Evolutionary conservation across 2,329 filamentous ascomycete genomes (phyloP).

Genomic region (Ceratocystis variospora): DNA sequence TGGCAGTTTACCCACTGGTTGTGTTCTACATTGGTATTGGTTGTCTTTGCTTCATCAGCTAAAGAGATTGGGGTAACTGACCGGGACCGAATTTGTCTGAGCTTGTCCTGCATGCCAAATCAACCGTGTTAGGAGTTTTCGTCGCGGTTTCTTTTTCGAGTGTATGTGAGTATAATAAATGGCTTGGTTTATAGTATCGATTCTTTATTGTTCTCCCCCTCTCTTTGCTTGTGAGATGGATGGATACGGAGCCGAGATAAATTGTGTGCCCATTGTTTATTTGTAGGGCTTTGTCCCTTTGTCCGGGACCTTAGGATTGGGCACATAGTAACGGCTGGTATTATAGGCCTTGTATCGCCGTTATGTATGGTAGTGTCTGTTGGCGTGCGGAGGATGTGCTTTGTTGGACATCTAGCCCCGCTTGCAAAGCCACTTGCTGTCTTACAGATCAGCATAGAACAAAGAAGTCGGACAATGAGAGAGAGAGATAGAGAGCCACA

Average conservation of each 20-base stretch:
- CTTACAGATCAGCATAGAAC: neutral
- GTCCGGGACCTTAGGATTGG: neutral
- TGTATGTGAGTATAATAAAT: neutral
- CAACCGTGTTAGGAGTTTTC: neutral
- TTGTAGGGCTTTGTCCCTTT: neutral
- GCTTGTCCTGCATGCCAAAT: neutral
- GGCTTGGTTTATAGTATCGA: neutral
- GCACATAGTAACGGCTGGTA: neutral
- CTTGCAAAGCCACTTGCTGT: neutral
- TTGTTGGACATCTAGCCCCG: slow-evolving; percentile 3
- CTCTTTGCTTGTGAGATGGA: too few relatives aligned
- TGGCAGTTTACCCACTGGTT: slow-evolving; percentile 88
- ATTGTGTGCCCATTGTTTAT: neutral
- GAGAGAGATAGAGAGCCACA: neutral
- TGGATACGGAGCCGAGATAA: too few relatives aligned
- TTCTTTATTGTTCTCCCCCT: neutral
- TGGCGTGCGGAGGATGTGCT: slow-evolving; percentile 4
- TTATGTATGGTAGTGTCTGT: neutral
- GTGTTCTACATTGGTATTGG: slow-evolving; percentile 90
- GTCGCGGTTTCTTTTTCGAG: neutral
- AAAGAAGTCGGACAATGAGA: neutral
- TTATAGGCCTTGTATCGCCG: neutral
- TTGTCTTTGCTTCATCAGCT: slow-evolving; percentile 95
- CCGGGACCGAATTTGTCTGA: neutral
- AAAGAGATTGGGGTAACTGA: slow-evolving; percentile 23